Percentiles rank a stretch among this genome's conserved stretches.
phyloP scores from a whole-genome alignment of 2,329 filamentous ascomycete genomes.

The Aspergillus fischeri region DNA sequence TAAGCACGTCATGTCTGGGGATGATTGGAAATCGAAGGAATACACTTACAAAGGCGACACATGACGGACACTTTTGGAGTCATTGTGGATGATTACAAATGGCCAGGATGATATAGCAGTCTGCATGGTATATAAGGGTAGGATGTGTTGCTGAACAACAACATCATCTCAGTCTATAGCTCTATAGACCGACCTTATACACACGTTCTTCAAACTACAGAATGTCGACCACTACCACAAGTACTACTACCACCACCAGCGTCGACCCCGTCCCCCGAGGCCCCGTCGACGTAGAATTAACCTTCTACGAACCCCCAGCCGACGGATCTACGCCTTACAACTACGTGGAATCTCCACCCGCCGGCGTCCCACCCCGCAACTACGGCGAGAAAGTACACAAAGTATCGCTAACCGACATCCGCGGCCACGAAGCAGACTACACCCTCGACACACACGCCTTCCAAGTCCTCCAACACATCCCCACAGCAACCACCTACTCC shows the following conservation, averaged over 20 bases:
- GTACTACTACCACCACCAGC: neutral
- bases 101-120: neutral
- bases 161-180: neutral
- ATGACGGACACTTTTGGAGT: neutral
- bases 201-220: neutral
- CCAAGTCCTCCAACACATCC: constrained; percentile 56
- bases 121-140: neutral
- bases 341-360: constrained; percentile 61
- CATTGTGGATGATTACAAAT: neutral
- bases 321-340: constrained; percentile 61
- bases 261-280: constrained; percentile 49
- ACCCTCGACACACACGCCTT: constrained; percentile 73
- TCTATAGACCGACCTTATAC: neutral
- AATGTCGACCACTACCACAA: neutral
- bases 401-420: constrained; percentile 67
- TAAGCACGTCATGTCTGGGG: neutral
- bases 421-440: constrained; percentile 64
- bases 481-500: constrained; percentile 52
- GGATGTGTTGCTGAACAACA: no score
- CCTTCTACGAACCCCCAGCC: constrained; percentile 61
- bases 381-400: constrained; percentile 49
- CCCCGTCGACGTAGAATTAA: constrained; percentile 57
- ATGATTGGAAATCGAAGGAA: neutral
- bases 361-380: constrained; percentile 63
- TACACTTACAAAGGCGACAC: neutral